These are phyloP conservation scores for Dactylis glomerata DNA, from an alignment of 176 grass and related monocot genomes.

Conservation along the genomic window DNA sequence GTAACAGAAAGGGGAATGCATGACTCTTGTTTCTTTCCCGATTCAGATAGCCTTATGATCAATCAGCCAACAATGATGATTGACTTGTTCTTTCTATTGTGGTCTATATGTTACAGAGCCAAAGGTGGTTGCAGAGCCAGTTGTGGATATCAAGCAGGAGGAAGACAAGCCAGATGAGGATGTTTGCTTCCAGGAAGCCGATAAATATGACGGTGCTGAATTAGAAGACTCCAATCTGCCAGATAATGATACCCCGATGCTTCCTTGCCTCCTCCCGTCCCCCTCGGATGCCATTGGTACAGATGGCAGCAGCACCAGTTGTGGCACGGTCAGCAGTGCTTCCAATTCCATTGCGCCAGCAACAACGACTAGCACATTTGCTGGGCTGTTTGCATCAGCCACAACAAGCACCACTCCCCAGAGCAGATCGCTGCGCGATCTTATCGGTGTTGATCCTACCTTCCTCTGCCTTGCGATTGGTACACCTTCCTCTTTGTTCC, in stretches of 20 bases:
- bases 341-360: conserved; percentile 43
- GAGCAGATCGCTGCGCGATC: conserved; percentile 55
- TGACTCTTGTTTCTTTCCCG: conserved; percentile 19
- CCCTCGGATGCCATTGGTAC: conserved; percentile 50
- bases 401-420: conserved; percentile 50
- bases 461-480: conserved; percentile 67
- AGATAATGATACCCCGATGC: conserved; percentile 34
- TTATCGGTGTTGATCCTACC: conserved; percentile 58
- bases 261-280: conserved; percentile 43
- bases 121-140: conserved; percentile 17
- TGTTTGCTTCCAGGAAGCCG: conserved; percentile 29
- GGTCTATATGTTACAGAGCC: conserved; percentile 32
- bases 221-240: conserved; percentile 37
- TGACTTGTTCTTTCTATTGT: conserved; percentile 33
- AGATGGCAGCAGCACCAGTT: conserved; percentile 43
- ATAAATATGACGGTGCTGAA: conserved; percentile 23
- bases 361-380: conserved; percentile 51
- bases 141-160: conserved; percentile 25
- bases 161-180: conserved; percentile 32
- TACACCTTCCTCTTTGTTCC: conserved; percentile 33
- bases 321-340: conserved; percentile 28
- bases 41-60: conserved; percentile 15
- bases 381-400: conserved; percentile 46
- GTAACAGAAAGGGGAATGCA: conserved; percentile 15
- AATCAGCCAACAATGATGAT: conserved; percentile 1